Conservation (phyloP, 2,329 filamentous ascomycete genomes). For the Colletotrichum simmondsii region DNA sequence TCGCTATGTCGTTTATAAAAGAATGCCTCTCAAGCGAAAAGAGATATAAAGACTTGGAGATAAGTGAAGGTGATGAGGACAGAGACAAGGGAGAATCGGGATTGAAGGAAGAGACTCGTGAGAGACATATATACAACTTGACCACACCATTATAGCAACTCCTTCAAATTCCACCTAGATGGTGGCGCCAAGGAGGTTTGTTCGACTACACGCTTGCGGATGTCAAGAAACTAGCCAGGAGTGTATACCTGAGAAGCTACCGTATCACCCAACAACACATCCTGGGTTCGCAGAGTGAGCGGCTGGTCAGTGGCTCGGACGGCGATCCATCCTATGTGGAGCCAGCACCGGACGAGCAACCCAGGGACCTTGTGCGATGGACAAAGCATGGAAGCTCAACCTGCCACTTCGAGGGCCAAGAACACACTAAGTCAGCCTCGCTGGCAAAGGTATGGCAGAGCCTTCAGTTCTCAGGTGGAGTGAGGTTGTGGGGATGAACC, state of each 20-base stretch:
- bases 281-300: neutral
- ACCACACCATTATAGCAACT: neutral
- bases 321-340: neutral
- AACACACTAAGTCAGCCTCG: slow-evolving; percentile 14
- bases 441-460: neutral
- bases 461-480: slow-evolving; percentile 8
- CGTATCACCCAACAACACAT: neutral
- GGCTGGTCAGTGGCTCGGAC: neutral
- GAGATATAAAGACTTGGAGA: neutral
- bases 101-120: too few species aligned
- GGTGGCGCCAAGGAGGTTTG: neutral
- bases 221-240: neutral
- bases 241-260: neutral
- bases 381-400: slow-evolving; percentile 19
- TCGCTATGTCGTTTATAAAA: neutral
- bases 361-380: neutral
- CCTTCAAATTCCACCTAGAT: neutral
- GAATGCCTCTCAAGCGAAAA: slow-evolving; percentile 1
- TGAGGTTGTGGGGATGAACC: slow-evolving; percentile 8
- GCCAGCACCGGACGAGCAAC: neutral
- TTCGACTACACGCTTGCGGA: neutral
- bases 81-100: neutral
- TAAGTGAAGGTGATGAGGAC: neutral
- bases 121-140: neutral
- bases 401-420: neutral